These are phyloP conservation scores for Penicillium soppii DNA, from an alignment of 495 filamentous ascomycete species.

Conservation along the genomic window DNA sequence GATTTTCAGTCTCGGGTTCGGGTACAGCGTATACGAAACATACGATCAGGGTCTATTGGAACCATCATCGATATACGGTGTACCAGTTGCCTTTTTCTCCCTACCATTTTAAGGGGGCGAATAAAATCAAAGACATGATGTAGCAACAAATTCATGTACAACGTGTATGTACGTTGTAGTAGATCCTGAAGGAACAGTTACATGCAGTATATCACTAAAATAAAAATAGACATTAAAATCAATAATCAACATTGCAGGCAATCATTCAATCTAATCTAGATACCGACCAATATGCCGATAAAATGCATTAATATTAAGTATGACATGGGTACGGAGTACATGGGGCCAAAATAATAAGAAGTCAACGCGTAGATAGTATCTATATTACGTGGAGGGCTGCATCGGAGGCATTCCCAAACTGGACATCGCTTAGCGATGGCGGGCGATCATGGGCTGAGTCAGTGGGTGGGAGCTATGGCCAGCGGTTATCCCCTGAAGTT, in stretches of 20 bases:
- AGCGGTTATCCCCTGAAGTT: slow-evolving; percentile 21
- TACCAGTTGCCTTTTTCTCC: neutral
- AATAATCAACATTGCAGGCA: neutral
- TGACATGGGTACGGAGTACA: no score
- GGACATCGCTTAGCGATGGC: slow-evolving; percentile 10
- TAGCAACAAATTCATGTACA: no score
- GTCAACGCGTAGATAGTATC: neutral
- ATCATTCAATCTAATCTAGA: slow-evolving; percentile 6
- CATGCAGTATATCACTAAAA: no score
- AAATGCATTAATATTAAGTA: neutral
- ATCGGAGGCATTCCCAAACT: slow-evolving; percentile 25
- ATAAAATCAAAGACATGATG: neutral
- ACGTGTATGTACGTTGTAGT: no score
- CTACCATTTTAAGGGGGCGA: neutral
- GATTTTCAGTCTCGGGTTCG: neutral
- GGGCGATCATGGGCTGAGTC: slow-evolving; percentile 9
- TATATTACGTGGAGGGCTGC: slow-evolving; percentile 4
- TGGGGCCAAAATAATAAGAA: slow-evolving; percentile 1
- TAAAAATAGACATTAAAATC: no score
- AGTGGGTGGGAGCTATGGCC: slow-evolving; percentile 32
- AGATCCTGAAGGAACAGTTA: no score
- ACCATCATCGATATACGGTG: neutral
- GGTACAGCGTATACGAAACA: neutral
- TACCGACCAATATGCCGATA: slow-evolving; percentile 1
- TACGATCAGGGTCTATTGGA: neutral